phyloP scores from a whole-genome alignment of 75 land plant species.

The Selaginella moellendorffii region DNA sequence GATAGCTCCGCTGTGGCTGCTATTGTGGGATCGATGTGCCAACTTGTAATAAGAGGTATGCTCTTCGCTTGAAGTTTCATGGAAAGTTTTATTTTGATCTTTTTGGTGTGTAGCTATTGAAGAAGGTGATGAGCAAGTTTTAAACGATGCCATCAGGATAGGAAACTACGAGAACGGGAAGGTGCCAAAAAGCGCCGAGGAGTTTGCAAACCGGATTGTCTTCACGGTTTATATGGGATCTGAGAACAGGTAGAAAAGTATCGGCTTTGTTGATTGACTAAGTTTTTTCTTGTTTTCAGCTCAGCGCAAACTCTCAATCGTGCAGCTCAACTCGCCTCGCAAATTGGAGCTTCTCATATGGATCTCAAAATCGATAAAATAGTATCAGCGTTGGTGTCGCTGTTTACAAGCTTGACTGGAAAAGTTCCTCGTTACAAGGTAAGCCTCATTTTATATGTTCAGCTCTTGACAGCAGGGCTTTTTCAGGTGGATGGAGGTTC shows the following conservation, averaged over 20 bases:
- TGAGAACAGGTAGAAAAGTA: conserved; percentile 63
- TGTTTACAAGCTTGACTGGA: conserved; percentile 75
- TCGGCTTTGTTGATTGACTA: not conserved
- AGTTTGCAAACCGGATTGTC: conserved; percentile 79
- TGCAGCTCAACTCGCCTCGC: conserved; percentile 60
- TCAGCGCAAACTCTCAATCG: conserved; percentile 56
- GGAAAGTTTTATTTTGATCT: too few species aligned
- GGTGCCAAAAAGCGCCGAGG: conserved; percentile 66
- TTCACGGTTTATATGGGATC: conserved; percentile 93
- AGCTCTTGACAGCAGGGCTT: not conserved
- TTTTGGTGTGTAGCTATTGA: conserved; percentile 71
- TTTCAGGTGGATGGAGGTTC: conserved; percentile 93
- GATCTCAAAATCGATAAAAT: conserved; percentile 73
- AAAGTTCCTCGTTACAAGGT: conserved; percentile 83
- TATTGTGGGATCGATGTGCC: conserved; percentile 97
- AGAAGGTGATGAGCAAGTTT: conserved; percentile 72
- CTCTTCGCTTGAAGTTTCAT: not conserved
- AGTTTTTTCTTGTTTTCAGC: conserved; percentile 28
- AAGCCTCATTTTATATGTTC: not conserved
- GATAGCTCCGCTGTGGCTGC: conserved; percentile 99
- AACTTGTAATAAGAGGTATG: conserved; percentile 84
- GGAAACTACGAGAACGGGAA: conserved; percentile 64
- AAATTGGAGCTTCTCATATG: conserved; percentile 89
- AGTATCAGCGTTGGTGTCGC: conserved; percentile 54
- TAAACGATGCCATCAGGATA: conserved; percentile 75